These are phyloP conservation scores for Eragrostis nindensis DNA, from an alignment of 176 grass and related monocot species.

Conservation along the genomic window DNA sequence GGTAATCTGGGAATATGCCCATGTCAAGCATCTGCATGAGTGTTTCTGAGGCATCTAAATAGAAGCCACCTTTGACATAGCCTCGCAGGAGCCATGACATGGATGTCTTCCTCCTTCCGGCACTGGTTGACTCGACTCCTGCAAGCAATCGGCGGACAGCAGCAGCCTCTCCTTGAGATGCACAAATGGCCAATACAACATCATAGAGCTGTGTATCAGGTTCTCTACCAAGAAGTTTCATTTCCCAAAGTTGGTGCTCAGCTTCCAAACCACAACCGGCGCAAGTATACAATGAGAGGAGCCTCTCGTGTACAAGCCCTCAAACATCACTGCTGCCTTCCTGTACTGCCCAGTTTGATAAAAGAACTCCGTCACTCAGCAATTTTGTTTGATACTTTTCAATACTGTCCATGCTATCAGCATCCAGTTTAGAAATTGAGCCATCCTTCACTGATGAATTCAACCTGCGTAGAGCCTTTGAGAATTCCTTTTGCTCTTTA, in stretches of 20 bases:
- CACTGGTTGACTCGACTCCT: constrained; percentile 70
- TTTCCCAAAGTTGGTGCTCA: constrained; percentile 85
- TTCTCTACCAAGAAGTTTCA: constrained; percentile 87
- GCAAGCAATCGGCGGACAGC: constrained; percentile 73
- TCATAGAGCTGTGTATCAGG: constrained; percentile 91
- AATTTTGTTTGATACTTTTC: constrained; percentile 66
- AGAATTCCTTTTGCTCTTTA: constrained; percentile 96
- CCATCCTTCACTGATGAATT: constrained; percentile 72
- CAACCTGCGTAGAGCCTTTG: constrained; percentile 76
- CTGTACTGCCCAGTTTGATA: constrained; percentile 80
- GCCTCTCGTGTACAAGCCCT: constrained; percentile 76
- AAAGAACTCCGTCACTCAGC: constrained; percentile 69
- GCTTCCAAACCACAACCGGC: constrained; percentile 86
- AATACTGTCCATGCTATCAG: constrained; percentile 53
- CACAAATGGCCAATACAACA: constrained; percentile 88
- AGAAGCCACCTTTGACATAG: constrained; percentile 87
- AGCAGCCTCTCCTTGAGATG: constrained; percentile 82
- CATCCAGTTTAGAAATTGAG: constrained; percentile 54
- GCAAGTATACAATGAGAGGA: constrained; percentile 79
- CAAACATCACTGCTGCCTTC: constrained; percentile 65
- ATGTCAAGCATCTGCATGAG: constrained; percentile 80
- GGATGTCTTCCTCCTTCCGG: constrained; percentile 68
- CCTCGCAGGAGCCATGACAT: constrained; percentile 92
- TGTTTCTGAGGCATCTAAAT: constrained; percentile 76
- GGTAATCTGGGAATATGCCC: constrained; percentile 77